These are phyloP conservation scores for Boletellus ananas DNA, from an alignment of 768 basidiomycete species.

Conservation along the genomic window DNA sequence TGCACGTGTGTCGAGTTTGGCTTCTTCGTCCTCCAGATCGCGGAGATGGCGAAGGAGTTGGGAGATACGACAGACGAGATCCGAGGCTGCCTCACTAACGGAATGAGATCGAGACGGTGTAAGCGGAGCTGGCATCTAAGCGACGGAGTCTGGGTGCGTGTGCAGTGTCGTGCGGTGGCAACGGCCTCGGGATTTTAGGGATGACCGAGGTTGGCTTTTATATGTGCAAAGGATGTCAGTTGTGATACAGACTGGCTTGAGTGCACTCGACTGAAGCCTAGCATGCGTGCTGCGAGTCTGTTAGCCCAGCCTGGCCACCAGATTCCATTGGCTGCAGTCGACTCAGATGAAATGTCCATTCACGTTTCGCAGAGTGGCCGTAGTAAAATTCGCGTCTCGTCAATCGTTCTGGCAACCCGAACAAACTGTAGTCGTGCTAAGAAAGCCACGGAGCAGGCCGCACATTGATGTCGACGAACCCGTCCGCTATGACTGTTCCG, in stretches of 20 bases:
- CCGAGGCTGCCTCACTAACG: slow-evolving; percentile 13
- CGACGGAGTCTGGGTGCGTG: not conserved
- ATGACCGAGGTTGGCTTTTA: slow-evolving; percentile 5
- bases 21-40: slow-evolving; percentile 22
- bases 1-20: slow-evolving; percentile 14
- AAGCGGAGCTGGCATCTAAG: not conserved
- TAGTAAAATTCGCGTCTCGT: too few relatives aligned
- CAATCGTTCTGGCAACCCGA: not conserved
- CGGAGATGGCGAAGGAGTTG: slow-evolving; percentile 18
- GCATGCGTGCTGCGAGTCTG: too few relatives aligned
- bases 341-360: too few relatives aligned
- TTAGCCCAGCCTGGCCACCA: too few relatives aligned
- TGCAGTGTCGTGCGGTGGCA: not conserved
- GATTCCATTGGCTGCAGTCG: too few relatives aligned
- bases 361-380: not conserved
- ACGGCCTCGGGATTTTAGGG: not conserved
- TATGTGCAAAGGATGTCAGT: slow-evolving; percentile 6
- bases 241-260: slow-evolving; percentile 12
- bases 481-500: not conserved
- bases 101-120: not conserved
- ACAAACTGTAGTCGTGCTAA: too few relatives aligned
- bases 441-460: too few relatives aligned
- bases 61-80: slow-evolving; percentile 13
- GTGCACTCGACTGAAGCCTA: too few relatives aligned
- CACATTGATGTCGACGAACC: slow-evolving; percentile 7